Evolutionary conservation across 768 basidiomycete genomes (phyloP), one percentile per base, ranked within the genome.

Genomic region (Suillus cothurnatus): DNA sequence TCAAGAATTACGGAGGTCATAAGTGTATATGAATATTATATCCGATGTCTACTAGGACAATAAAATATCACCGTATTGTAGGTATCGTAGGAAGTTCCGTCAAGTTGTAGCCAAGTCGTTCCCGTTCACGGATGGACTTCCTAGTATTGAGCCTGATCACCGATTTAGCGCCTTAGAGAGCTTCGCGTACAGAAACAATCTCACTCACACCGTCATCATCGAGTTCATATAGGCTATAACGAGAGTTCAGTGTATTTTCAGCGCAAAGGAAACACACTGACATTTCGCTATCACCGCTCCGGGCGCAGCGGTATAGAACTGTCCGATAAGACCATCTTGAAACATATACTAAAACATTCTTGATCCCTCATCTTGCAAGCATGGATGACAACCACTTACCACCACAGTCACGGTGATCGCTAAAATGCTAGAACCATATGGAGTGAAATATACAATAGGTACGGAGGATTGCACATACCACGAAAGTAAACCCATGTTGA

Each of bases 171-270:
- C 36, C 5, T 36, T 19, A 26, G 23, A 3, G 9, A 58, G 57
- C 23, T 21, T 49, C 26, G 17, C 5, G 23, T 17, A n/a, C 12
- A 34, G 21, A n/a, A n/a, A n/a, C 12, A 32, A 32, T 34, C 14
- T 23, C 6, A 34, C 73, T 67, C 53, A 74, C 73, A 74, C 69
- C 8, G 69, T 45, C 5, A 75, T 39, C 67, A 71, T 70, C 19
- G 70, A 75, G 28, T 73, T 75, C 34, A 53, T 21, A 15, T 70
- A 74, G 28, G 66, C 73, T 73, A 43, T 26, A 9, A 34, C 17
- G 47, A 7, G 28, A 6, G 9, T 21, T 5, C 61, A 2, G 62
- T 38, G 26, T 14, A 23, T 34, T 9, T 32, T 6, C 3, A n/a
- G 56, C 23, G 21, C 38, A 21, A 39, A 17, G 4, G n/a, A 17